Percentiles rank a stretch among this genome's conserved stretches.
These are phyloP conservation scores for Aspergillus sparsus DNA, from an alignment of 495 filamentous ascomycete species.

Conservation along the genomic window DNA sequence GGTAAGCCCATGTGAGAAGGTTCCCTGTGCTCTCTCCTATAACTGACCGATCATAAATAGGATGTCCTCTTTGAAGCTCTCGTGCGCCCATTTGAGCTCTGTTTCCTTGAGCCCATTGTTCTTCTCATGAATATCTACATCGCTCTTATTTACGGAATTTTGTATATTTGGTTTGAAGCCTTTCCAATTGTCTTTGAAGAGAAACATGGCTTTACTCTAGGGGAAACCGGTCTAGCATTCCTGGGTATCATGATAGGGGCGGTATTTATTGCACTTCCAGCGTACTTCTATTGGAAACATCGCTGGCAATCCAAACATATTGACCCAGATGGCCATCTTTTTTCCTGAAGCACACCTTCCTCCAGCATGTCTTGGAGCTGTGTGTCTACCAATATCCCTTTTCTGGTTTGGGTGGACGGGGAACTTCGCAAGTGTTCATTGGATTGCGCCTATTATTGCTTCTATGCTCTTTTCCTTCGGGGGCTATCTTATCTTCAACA, in stretches of 20 bases:
- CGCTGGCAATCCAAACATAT: slow-evolving; percentile 41
- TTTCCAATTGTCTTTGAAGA: slow-evolving; percentile 55
- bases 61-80: slow-evolving; percentile 42
- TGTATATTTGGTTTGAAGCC: slow-evolving; percentile 60
- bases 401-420: slow-evolving; percentile 67
- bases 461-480: slow-evolving; percentile 54
- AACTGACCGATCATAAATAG: no score
- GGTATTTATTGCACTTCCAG: slow-evolving; percentile 38
- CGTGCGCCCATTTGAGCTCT: slow-evolving; percentile 45
- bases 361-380: slow-evolving; percentile 47
- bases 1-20: slow-evolving; percentile 16
- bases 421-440: slow-evolving; percentile 50
- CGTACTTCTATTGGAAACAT: slow-evolving; percentile 50
- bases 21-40: background rate
- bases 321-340: slow-evolving; percentile 36
- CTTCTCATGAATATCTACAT: slow-evolving; percentile 56
- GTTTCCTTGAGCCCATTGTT: slow-evolving; percentile 52
- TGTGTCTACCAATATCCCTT: slow-evolving; percentile 52
- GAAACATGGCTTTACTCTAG: slow-evolving; percentile 51
- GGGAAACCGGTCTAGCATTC: slow-evolving; percentile 51
- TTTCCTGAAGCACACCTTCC: slow-evolving; percentile 51
- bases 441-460: slow-evolving; percentile 62
- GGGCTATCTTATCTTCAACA: slow-evolving; percentile 58
- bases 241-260: slow-evolving; percentile 49
- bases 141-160: slow-evolving; percentile 53